These are phyloP conservation scores for Suillus ampliporus DNA, from an alignment of 768 basidiomycete genomes.

Conservation along the genomic window DNA sequence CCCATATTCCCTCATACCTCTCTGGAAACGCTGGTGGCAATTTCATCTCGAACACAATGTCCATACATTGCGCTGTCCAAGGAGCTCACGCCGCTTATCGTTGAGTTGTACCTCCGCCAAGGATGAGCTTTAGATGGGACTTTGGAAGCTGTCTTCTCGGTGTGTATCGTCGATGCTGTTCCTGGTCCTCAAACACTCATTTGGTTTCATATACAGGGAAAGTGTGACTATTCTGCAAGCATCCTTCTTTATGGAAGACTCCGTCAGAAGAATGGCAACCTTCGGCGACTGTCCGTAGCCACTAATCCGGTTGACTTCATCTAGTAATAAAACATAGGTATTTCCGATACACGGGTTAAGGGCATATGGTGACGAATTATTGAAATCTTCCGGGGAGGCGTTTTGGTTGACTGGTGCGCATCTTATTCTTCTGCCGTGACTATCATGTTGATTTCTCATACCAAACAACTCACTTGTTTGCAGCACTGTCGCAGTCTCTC, in stretches of 20 bases:
- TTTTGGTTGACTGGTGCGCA: conserved; percentile 83
- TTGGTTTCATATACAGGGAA: conserved; percentile 58
- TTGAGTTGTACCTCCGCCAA: conserved; percentile 69
- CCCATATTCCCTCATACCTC: conserved; percentile 14
- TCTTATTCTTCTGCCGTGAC: conserved; percentile 9
- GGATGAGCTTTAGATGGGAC: conserved; percentile 64
- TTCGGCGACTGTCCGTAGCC: conserved; percentile 53
- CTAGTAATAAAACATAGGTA: conserved; percentile 40
- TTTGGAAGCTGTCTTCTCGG: conserved; percentile 81
- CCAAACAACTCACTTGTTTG: background rate
- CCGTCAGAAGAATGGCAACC: conserved; percentile 53
- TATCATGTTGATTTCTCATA: background rate
- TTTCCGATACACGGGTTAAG: conserved; percentile 70
- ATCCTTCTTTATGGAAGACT: conserved; percentile 91
- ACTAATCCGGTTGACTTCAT: background rate
- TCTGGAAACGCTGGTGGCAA: conserved; percentile 14
- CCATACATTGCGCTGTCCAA: conserved; percentile 92
- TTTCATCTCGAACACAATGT: conserved; percentile 60
- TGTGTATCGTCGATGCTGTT: conserved; percentile 60
- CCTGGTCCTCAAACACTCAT: background rate
- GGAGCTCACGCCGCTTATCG: conserved; percentile 82
- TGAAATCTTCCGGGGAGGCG: conserved; percentile 79
- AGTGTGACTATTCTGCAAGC: conserved; percentile 92
- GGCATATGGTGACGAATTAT: conserved; percentile 86
- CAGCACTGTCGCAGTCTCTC: conserved; percentile 65